These are phyloP conservation scores for Pseudocercospora musae DNA, from an alignment of 2,329 filamentous ascomycete genomes.

Conservation along the genomic window DNA sequence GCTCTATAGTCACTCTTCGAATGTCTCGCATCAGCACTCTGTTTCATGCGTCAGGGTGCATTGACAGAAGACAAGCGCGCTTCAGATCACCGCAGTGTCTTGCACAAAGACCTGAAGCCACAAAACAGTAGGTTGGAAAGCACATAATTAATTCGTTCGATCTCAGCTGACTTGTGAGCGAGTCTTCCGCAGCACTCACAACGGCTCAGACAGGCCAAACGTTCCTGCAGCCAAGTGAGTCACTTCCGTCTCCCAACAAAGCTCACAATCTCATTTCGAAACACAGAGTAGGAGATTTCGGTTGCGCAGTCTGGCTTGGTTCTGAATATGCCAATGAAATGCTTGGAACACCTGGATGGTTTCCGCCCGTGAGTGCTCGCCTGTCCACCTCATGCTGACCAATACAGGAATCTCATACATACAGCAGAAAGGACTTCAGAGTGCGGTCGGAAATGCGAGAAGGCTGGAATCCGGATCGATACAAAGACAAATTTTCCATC, in stretches of 20 bases:
- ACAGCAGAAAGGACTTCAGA: background rate
- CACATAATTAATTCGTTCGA: background rate
- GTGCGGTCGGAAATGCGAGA: background rate
- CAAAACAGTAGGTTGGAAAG: background rate
- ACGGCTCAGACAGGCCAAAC: background rate
- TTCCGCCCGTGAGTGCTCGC: background rate
- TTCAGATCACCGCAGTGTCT: background rate
- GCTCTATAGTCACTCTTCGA: background rate
- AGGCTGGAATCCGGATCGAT: background rate
- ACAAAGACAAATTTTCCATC: background rate
- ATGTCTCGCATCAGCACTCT: background rate
- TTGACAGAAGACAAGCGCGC: background rate
- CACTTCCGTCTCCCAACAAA: background rate
- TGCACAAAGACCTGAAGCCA: background rate
- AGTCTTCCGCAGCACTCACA: background rate
- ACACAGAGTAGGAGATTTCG: background rate
- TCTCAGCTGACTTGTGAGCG: background rate
- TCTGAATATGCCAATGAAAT: background rate
- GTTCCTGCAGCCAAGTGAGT: background rate
- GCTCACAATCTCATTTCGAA: background rate
- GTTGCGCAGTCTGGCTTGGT: background rate
- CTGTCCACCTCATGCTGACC: background rate
- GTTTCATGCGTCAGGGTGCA: background rate
- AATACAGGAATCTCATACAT: background rate
- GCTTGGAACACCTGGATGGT: background rate